Percentiles rank a stretch among this genome's conserved stretches.
These are phyloP conservation scores for Beauveria sp. DNA, from an alignment of 2,329 filamentous ascomycete genomes.

Conservation along the genomic window DNA sequence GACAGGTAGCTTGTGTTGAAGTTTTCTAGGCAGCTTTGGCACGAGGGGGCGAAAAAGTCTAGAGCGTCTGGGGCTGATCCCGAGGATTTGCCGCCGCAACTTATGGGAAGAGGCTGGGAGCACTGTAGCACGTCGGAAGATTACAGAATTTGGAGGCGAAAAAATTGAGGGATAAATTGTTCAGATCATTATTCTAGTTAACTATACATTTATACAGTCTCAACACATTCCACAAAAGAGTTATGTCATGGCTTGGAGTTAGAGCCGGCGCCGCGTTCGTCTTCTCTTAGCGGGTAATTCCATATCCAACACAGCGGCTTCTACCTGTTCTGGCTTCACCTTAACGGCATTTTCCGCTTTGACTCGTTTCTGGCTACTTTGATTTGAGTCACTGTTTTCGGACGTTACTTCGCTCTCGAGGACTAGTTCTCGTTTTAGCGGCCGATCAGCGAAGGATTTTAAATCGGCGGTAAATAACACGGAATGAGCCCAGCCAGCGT, in stretches of 20 bases:
- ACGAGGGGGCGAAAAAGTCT: slow-evolving; percentile 26
- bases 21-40: slow-evolving; percentile 16
- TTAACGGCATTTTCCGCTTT: slow-evolving; percentile 11
- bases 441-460: slow-evolving; percentile 67
- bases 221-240: background rate
- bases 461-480: slow-evolving; percentile 94
- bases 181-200: too few relatives aligned
- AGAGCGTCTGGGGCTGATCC: background rate
- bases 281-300: slow-evolving; percentile 13
- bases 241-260: background rate
- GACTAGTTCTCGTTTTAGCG: slow-evolving; percentile 12
- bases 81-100: slow-evolving; percentile 6
- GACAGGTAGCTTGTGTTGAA: slow-evolving; percentile 22
- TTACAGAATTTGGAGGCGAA: background rate
- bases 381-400: slow-evolving; percentile 8
- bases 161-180: background rate
- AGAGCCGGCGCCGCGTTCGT: slow-evolving; percentile 5
- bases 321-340: background rate
- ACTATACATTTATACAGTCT: background rate
- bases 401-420: background rate
- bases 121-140: background rate
- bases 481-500: slow-evolving; percentile 96
- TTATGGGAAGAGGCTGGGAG: background rate
- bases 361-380: slow-evolving; percentile 17
- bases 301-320: slow-evolving; percentile 5